These are phyloP conservation scores for Erucastrum elatum DNA, from an alignment of 345 rosid species.

Conservation along the genomic window DNA sequence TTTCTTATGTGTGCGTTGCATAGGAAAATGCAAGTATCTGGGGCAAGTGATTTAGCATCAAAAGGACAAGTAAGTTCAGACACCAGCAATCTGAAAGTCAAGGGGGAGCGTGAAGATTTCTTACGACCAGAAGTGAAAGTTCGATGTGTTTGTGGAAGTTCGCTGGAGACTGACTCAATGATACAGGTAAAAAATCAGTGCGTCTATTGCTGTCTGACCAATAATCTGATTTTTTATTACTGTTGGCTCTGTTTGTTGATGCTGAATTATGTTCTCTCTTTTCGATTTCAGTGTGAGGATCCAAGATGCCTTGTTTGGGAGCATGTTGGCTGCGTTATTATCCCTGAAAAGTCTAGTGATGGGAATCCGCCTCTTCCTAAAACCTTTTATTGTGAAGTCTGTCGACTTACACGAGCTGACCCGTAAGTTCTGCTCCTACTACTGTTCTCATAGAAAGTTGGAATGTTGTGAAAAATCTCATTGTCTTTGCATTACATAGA, in stretches of 20 bases:
- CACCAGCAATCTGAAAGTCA: constrained; percentile 59
- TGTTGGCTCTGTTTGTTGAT: background rate
- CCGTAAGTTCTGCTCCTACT: constrained; percentile 62
- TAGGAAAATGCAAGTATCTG: constrained; percentile 94
- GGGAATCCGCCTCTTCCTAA: constrained; percentile 67
- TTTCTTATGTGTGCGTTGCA: constrained; percentile 11
- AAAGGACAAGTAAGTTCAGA: constrained; percentile 70
- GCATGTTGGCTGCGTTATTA: constrained; percentile 73
- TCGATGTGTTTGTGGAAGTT: constrained; percentile 91
- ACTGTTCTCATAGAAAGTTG: background rate
- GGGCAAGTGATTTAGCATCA: constrained; percentile 85
- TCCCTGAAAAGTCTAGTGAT: constrained; percentile 76
- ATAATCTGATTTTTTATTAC: background rate
- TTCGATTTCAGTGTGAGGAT: constrained; percentile 71
- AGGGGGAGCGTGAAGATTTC: constrained; percentile 65
- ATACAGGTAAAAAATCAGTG: constrained; percentile 51
- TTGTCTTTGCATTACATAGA: background rate
- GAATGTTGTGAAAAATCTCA: background rate
- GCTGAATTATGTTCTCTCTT: background rate
- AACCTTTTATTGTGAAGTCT: constrained; percentile 76
- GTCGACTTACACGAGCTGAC: constrained; percentile 91
- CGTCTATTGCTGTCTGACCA: background rate
- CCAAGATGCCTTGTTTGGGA: constrained; percentile 77
- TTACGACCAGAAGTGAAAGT: constrained; percentile 59
- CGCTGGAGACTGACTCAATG: constrained; percentile 69